phyloP scores from a whole-genome alignment of 2,329 filamentous ascomycete genomes.

The Trichoderma hamatum region DNA sequence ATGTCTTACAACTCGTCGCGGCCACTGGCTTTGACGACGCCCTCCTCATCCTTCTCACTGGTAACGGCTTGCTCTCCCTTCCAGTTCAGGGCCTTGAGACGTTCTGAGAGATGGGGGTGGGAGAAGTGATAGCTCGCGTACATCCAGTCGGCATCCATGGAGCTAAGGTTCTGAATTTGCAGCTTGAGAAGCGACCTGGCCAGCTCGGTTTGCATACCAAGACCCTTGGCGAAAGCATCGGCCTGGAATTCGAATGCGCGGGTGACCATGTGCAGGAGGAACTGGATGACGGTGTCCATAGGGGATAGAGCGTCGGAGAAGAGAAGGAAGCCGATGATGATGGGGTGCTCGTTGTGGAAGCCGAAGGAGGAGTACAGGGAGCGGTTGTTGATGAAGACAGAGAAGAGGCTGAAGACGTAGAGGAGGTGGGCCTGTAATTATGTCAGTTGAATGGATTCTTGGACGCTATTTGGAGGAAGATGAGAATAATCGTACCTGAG shows the following conservation, averaged over 20 bases:
- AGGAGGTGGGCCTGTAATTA: slow-evolving; percentile 77
- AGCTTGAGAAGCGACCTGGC: slow-evolving; percentile 91
- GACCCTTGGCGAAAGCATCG: slow-evolving; percentile 81
- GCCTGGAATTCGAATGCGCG: slow-evolving; percentile 96
- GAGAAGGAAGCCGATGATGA: slow-evolving; percentile 95
- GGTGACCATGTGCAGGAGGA: slow-evolving; percentile 94
- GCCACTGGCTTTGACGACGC: slow-evolving; percentile 69
- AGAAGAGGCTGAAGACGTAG: slow-evolving; percentile 96
- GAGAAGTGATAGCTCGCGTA: slow-evolving; percentile 99
- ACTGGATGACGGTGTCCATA: slow-evolving; percentile 92
- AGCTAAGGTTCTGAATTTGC: slow-evolving; percentile 96
- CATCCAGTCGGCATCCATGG: slow-evolving; percentile 98
- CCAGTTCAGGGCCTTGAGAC: slow-evolving; percentile 89
- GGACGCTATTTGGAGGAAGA: not conserved
- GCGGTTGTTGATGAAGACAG: slow-evolving; percentile 93
- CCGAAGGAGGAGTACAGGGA: slow-evolving; percentile 92
- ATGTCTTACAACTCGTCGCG: slow-evolving; percentile 70
- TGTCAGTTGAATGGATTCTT: slow-evolving; percentile 14
- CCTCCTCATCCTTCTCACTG: slow-evolving; percentile 44
- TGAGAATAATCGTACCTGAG: slow-evolving; percentile 59
- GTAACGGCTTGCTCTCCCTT: slow-evolving; percentile 59
- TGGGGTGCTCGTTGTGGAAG: slow-evolving; percentile 79
- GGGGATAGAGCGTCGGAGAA: slow-evolving; percentile 96
- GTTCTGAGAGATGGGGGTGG: slow-evolving; percentile 92
- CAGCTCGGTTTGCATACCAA: slow-evolving; percentile 83